Percentiles rank a stretch among this genome's conserved stretches.
phyloP scores from a whole-genome alignment of 306 rosid genomes.

The Gillenia trifoliata region DNA sequence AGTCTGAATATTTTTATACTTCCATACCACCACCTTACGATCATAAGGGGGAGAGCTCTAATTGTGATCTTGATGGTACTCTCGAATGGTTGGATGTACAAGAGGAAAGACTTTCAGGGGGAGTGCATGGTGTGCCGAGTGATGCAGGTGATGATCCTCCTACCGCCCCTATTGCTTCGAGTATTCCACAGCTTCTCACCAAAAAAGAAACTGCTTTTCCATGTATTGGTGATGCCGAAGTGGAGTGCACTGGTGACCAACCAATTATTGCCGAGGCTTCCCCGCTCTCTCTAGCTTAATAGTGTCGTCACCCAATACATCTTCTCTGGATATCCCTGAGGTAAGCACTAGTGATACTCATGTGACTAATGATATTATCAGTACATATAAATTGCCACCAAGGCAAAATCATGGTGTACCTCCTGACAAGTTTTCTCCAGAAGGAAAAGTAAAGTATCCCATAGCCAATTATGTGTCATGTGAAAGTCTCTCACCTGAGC shows the following conservation, averaged over 20 bases:
- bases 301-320: not conserved
- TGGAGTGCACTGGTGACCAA: not conserved
- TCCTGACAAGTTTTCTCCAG: too few relatives aligned
- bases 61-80: not conserved
- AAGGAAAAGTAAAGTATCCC: too few relatives aligned
- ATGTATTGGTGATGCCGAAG: too few relatives aligned
- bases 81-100: not conserved
- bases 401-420: not conserved
- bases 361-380: not conserved
- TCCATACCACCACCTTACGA: not conserved
- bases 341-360: not conserved
- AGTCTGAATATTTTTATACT: too few relatives aligned
- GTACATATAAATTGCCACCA: not conserved
- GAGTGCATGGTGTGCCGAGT: not conserved
- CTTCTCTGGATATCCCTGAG: not conserved
- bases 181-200: not conserved
- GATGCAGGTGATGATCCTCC: not conserved
- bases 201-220: too few relatives aligned
- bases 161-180: too few relatives aligned
- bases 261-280: not conserved
- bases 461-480: too few relatives aligned
- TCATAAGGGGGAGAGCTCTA: not conserved
- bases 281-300: not conserved
- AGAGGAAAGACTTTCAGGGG: not conserved
- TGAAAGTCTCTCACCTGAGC: too few relatives aligned